phyloP scores from a whole-genome alignment of 1,139 yeast genomes.

The Kodamaea derodonti region DNA sequence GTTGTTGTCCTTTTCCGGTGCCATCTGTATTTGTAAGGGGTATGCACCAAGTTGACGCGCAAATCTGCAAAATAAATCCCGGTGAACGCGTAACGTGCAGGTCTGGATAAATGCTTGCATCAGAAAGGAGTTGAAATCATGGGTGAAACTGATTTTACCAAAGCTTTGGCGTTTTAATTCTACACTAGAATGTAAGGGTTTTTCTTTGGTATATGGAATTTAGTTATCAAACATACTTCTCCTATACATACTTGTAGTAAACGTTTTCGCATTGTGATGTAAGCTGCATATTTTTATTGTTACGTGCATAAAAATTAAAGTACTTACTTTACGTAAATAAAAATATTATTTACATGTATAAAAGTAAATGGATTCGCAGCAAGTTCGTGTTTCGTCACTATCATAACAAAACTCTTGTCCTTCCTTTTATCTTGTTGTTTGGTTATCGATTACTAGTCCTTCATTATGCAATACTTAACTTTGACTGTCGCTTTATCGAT shows the following conservation, averaged over 20 bases:
- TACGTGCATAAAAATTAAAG: neutral
- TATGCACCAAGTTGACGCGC: neutral
- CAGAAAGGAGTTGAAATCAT: too few relatives aligned
- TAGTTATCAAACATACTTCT: neutral
- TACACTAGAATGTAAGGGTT: too few relatives aligned
- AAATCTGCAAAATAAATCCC: neutral
- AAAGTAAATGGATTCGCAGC: neutral
- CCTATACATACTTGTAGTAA: neutral
- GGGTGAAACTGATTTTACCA: too few relatives aligned
- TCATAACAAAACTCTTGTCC: neutral
- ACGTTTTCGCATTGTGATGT: neutral
- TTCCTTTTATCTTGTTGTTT: neutral
- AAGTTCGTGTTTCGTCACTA: too few relatives aligned
- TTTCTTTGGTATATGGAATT: too few relatives aligned
- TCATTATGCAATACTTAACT: conserved; percentile 17
- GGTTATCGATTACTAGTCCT: conserved; percentile 1
- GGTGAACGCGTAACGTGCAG: neutral
- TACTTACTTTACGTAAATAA: too few relatives aligned
- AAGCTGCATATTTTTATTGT: neutral
- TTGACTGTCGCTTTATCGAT: conserved; percentile 15
- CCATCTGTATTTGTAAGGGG: neutral
- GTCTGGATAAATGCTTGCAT: too few relatives aligned
- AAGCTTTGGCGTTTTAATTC: too few relatives aligned
- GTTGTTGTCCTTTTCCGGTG: neutral
- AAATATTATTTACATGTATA: too few relatives aligned